phyloP scores from a whole-genome alignment of 257 asterid species.

The Rauvolfia tetraphylla region DNA sequence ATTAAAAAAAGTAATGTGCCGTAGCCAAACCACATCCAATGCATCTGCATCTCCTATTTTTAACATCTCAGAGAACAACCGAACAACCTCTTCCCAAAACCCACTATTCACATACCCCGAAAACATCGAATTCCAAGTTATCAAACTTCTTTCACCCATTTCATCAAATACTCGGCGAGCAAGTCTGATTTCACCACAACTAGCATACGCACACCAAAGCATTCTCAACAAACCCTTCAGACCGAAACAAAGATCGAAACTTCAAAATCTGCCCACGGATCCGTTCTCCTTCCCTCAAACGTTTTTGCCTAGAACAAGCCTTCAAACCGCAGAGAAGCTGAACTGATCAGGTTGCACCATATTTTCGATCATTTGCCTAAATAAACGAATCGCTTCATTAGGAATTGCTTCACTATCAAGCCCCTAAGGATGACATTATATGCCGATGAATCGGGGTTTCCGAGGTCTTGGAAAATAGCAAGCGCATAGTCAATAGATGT shows the following conservation, averaged over 20 bases:
- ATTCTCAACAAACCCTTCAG: constrained; percentile 32
- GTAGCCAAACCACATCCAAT: no score
- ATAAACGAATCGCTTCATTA: constrained; percentile 32
- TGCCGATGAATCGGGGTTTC: constrained; percentile 36
- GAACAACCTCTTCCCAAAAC: constrained; percentile 32
- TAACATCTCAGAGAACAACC: constrained; percentile 30
- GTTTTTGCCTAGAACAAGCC: constrained; percentile 38
- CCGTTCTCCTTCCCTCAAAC: constrained; percentile 41
- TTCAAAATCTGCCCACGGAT: constrained; percentile 37
- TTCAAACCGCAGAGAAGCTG: constrained; percentile 32
- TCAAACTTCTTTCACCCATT: constrained; percentile 27
- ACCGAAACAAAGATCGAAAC: constrained; percentile 7
- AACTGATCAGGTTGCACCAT: constrained; percentile 31
- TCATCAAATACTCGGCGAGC: constrained; percentile 40
- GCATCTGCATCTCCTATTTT: constrained; percentile 14
- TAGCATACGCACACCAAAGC: constrained; percentile 40
- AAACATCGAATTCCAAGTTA: constrained; percentile 46
- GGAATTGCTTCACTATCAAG: constrained; percentile 23
- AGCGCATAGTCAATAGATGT: constrained; percentile 38
- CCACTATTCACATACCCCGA: constrained; percentile 36
- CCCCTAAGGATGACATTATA: constrained; percentile 48
- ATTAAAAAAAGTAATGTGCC: no score
- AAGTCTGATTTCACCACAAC: constrained; percentile 23
- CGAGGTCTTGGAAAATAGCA: constrained; percentile 35
- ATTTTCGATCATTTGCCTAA: constrained; percentile 39